A percentile compares a stretch with the other conserved stretches of the same genome.
phyloP scores from a whole-genome alignment of 192 early-diverging fungal genomes.

The Rhizophagus clarus region DNA sequence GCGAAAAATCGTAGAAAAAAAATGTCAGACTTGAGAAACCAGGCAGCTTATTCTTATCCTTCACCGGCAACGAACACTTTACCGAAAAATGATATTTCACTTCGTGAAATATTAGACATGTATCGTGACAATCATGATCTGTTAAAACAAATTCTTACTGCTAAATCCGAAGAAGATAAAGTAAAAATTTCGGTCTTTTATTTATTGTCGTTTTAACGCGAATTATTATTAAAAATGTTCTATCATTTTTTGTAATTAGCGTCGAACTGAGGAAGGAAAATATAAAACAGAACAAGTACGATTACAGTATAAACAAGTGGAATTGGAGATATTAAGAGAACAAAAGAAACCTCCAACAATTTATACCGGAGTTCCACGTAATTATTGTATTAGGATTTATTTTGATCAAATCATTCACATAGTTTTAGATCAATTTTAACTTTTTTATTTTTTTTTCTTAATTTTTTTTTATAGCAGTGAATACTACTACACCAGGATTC shows the following conservation, averaged over 20 bases:
- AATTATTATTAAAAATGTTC: no score
- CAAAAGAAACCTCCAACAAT: conserved; percentile 33
- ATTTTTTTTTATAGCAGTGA: conserved; percentile 15
- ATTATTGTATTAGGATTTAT: background rate
- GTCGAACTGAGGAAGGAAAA: conserved; percentile 46
- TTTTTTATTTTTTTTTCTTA: background rate
- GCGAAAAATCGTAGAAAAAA: background rate
- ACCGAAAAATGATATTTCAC: conserved; percentile 20
- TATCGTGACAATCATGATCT: conserved; percentile 32
- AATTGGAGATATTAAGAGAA: conserved; percentile 37
- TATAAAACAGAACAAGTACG: conserved; percentile 46
- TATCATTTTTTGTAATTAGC: conserved; percentile 22
- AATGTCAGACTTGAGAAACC: conserved; percentile 26
- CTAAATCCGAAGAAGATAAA: conserved; percentile 33
- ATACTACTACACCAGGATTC: conserved; percentile 6
- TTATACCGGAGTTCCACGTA: conserved; percentile 34
- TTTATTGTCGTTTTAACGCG: background rate
- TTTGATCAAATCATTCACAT: background rate
- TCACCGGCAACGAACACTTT: conserved; percentile 27
- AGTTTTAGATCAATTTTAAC: background rate
- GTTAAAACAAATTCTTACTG: conserved; percentile 24
- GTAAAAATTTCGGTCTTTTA: background rate
- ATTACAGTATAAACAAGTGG: conserved; percentile 46
- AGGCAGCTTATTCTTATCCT: conserved; percentile 27
- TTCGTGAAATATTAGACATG: conserved; percentile 29